These are phyloP conservation scores for Carex arenaria DNA, from an alignment of 202 grass and related monocot genomes.

Conservation along the genomic window DNA sequence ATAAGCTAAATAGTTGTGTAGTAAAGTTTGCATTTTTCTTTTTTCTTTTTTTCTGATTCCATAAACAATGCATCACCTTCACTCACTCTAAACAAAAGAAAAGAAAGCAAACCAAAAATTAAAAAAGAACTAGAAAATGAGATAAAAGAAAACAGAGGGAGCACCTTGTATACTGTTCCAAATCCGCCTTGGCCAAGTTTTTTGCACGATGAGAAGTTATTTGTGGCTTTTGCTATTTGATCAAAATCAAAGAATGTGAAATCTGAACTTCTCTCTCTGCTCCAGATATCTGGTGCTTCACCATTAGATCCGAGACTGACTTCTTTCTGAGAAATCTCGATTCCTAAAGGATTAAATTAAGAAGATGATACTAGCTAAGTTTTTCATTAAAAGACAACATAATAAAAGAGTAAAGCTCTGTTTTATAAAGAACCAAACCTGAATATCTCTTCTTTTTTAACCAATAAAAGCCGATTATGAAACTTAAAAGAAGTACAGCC, in stretches of 20 bases:
- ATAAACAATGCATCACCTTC: background rate
- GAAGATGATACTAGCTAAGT: background rate
- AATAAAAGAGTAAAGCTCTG: background rate
- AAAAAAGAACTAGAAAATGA: background rate
- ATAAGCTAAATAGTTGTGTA: background rate
- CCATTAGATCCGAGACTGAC: background rate
- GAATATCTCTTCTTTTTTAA: background rate
- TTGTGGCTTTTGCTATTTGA: slow-evolving; percentile 27
- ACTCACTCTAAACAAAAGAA: background rate
- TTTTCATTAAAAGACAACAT: background rate
- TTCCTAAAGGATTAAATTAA: background rate
- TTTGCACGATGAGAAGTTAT: slow-evolving; percentile 30
- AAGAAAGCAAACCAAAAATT: background rate
- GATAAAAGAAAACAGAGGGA: background rate
- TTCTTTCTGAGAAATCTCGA: background rate
- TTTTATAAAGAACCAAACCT: background rate
- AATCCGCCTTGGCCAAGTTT: slow-evolving; percentile 53
- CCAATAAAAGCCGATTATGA: background rate
- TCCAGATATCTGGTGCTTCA: background rate
- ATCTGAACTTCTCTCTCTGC: slow-evolving; percentile 15
- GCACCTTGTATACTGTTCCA: slow-evolving; percentile 49
- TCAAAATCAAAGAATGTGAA: slow-evolving; percentile 20
- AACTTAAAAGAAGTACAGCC: slow-evolving; percentile 10
- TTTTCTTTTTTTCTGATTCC: background rate
- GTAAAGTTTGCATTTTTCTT: background rate